These are phyloP conservation scores for Zopfia rhizophila DNA, from an alignment of 2,329 filamentous ascomycete species.

Conservation along the genomic window DNA sequence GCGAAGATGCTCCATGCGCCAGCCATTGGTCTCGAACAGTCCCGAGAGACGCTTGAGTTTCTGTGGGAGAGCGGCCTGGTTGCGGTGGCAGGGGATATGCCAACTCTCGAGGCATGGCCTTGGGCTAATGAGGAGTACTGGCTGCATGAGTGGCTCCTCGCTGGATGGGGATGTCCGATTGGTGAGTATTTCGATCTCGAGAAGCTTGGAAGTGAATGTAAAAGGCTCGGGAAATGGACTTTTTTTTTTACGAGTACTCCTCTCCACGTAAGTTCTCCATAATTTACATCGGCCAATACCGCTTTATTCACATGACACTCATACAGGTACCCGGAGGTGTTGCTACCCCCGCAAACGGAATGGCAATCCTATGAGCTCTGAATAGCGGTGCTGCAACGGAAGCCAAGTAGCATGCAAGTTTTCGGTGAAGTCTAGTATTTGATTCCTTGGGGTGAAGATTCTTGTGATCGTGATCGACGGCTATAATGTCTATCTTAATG, in stretches of 20 bases:
- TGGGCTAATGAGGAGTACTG: conserved; percentile 40
- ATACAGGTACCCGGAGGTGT: conserved; percentile 60
- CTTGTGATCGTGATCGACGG: too few relatives aligned
- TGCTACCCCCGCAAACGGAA: conserved; percentile 50
- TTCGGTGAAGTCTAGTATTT: too few relatives aligned
- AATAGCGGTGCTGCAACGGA: too few relatives aligned
- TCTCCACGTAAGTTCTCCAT: too few relatives aligned
- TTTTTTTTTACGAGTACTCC: conserved; percentile 72
- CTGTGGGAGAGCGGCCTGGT: conserved; percentile 70
- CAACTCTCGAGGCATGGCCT: conserved; percentile 53
- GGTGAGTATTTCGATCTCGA: conserved; percentile 59
- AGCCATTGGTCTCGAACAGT: conserved; percentile 79
- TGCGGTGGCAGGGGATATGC: conserved; percentile 51
- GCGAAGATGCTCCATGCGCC: conserved; percentile 60
- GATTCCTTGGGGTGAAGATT: too few relatives aligned
- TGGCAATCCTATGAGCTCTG: too few relatives aligned
- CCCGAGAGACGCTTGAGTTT: conserved; percentile 86
- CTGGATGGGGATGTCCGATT: conserved; percentile 44
- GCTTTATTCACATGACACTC: too few relatives aligned
- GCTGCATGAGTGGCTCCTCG: conserved; percentile 46
- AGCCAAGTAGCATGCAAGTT: too few relatives aligned
- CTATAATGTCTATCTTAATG: too few relatives aligned
- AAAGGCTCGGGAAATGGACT: conserved; percentile 63
- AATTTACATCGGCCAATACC: too few relatives aligned
- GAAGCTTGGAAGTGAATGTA: conserved; percentile 63